phyloP scores from a whole-genome alignment of 2,329 filamentous ascomycete genomes.

The Colletotrichum lentis region DNA sequence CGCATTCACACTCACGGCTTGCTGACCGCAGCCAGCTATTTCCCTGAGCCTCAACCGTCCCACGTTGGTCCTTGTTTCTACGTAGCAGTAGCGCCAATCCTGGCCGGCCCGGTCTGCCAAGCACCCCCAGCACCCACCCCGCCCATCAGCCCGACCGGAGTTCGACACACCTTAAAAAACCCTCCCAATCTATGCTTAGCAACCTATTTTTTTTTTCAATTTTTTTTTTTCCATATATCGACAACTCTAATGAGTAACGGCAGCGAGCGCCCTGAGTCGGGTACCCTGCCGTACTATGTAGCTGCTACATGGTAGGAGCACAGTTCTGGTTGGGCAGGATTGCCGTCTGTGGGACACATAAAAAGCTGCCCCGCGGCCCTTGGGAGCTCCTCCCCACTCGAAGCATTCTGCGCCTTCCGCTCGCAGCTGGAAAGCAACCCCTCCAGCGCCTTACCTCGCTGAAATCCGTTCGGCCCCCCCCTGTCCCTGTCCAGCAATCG shows the following conservation, averaged over 20 bases:
- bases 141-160: neutral
- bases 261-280: neutral
- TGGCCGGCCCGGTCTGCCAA: neutral
- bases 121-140: neutral
- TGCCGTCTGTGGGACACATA: neutral
- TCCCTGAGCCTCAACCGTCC: neutral
- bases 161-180: neutral
- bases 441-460: neutral
- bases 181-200: conserved; percentile 8
- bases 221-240: neutral
- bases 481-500: conserved; percentile 21
- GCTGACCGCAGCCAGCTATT: conserved; percentile 3
- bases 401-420: conserved; percentile 29
- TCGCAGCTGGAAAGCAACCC: conserved; percentile 18
- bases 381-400: neutral
- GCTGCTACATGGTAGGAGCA: too few relatives aligned
- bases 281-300: neutral
- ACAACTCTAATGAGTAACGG: neutral
- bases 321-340: neutral
- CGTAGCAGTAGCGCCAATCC: neutral
- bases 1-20: neutral
- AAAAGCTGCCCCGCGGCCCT: neutral
- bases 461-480: neutral
- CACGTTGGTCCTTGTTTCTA: neutral
- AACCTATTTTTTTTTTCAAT: neutral